phyloP scores from a whole-genome alignment of 23 red algal species.

The Pyropia haitanensis region DNA sequence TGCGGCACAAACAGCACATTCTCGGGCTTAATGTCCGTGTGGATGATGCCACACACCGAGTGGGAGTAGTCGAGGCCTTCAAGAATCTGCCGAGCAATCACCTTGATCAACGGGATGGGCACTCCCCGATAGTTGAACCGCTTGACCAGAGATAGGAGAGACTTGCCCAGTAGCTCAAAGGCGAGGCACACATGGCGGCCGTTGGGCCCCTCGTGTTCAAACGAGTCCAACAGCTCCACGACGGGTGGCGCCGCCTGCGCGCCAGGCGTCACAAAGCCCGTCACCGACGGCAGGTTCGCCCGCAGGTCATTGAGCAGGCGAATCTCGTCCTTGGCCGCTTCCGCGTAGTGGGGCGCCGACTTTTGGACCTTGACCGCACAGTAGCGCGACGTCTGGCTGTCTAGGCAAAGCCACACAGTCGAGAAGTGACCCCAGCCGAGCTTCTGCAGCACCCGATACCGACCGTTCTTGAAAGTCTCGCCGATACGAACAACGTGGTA shows the following conservation, averaged over 20 bases:
- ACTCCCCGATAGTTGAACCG: slow-evolving; percentile 70
- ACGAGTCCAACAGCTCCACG: slow-evolving; percentile 59
- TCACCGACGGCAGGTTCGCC: slow-evolving; percentile 12
- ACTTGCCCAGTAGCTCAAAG: slow-evolving; percentile 88
- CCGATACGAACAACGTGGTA: slow-evolving; percentile 80
- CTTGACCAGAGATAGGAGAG: slow-evolving; percentile 73
- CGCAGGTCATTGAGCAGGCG: slow-evolving; percentile 30
- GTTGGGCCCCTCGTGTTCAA: slow-evolving; percentile 64
- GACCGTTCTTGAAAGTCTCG: slow-evolving; percentile 64
- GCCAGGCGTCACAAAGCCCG: neutral
- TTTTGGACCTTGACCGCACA: slow-evolving; percentile 93
- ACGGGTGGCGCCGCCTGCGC: slow-evolving; percentile 14
- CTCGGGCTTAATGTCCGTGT: slow-evolving; percentile 96
- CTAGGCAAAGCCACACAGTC: slow-evolving; percentile 82
- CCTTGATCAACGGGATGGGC: slow-evolving; percentile 55
- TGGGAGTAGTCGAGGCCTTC: slow-evolving; percentile 69
- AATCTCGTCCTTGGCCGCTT: slow-evolving; percentile 87
- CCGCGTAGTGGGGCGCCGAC: slow-evolving; percentile 70
- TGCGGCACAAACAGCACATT: slow-evolving; percentile 72
- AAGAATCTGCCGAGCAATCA: slow-evolving; percentile 46
- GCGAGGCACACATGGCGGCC: slow-evolving; percentile 74
- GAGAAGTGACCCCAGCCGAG: slow-evolving; percentile 98
- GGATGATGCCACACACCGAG: slow-evolving; percentile 70
- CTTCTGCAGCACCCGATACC: slow-evolving; percentile 77
- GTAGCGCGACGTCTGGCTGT: slow-evolving; percentile 13